A percentile compares a stretch with the other conserved stretches of the same genome.
phyloP scores from a whole-genome alignment of 768 basidiomycete genomes.

The Mycena haematopus region DNA sequence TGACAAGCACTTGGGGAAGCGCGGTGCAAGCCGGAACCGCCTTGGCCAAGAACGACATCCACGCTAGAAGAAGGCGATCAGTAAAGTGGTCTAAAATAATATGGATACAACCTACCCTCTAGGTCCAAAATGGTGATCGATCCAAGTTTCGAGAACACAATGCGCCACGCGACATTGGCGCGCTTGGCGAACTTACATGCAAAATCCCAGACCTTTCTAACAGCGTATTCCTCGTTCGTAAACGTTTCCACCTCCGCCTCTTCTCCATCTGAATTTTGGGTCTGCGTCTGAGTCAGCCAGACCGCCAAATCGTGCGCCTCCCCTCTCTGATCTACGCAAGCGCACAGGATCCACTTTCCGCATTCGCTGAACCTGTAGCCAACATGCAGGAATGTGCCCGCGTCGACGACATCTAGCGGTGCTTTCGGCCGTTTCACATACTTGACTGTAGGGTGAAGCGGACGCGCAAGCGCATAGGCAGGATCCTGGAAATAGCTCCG shows the following conservation, averaged over 20 bases:
- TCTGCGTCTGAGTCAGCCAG: constrained; percentile 62
- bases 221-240: constrained; percentile 54
- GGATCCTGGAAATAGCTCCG: constrained; percentile 68
- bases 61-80: constrained; percentile 53
- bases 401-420: constrained; percentile 54
- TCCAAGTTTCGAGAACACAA: constrained; percentile 76
- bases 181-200: constrained; percentile 62
- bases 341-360: constrained; percentile 79
- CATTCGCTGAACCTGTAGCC: constrained; percentile 72
- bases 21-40: constrained; percentile 45
- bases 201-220: constrained; percentile 76
- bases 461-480: constrained; percentile 49
- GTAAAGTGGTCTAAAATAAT: constrained; percentile 4
- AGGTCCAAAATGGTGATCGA: constrained; percentile 64
- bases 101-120: constrained; percentile 55
- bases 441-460: constrained; percentile 45
- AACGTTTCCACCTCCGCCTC: constrained; percentile 38
- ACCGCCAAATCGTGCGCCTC: constrained; percentile 74
- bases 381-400: constrained; percentile 74
- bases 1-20: constrained; percentile 63
- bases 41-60: constrained; percentile 60
- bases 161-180: constrained; percentile 81
- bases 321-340: constrained; percentile 79
- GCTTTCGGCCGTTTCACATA: constrained; percentile 46
- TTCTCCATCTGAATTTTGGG: constrained; percentile 32